Percentiles rank a stretch among this genome's conserved stretches.
These are phyloP conservation scores for Aureobasidium sp. DNA, from an alignment of 2,329 filamentous ascomycete genomes.

Conservation along the genomic window DNA sequence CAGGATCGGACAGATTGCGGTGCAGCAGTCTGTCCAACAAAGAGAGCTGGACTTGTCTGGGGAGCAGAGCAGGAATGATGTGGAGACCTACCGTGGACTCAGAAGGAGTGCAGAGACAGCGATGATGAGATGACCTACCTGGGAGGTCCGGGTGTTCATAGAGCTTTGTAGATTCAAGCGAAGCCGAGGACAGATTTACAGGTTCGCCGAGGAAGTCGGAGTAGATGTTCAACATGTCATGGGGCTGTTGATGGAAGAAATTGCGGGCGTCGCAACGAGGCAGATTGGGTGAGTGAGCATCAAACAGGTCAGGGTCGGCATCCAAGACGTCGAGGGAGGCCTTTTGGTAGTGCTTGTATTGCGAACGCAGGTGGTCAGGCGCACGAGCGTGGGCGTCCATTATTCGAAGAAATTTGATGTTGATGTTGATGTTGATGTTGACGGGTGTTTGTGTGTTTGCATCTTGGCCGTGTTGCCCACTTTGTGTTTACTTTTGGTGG, in stretches of 20 bases:
- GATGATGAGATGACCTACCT: conserved; percentile 44
- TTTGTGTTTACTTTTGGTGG: conserved; percentile 14
- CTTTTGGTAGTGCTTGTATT: conserved; percentile 70
- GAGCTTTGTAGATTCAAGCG: conserved; percentile 14
- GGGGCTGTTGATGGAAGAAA: conserved; percentile 34
- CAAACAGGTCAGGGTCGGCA: conserved; percentile 44
- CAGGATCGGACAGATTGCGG: conserved; percentile 63
- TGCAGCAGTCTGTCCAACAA: conserved; percentile 71
- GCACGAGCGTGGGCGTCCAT: conserved; percentile 70
- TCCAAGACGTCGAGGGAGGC: conserved; percentile 38
- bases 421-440: conserved; percentile 5
- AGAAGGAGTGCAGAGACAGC: not conserved
- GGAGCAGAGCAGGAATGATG: conserved; percentile 68
- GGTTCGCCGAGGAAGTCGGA: conserved; percentile 23
- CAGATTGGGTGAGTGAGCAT: conserved; percentile 27
- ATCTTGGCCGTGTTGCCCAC: conserved; percentile 13
- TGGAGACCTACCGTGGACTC: conserved; percentile 54
- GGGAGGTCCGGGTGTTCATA: conserved; percentile 61
- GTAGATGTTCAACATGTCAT: conserved; percentile 31
- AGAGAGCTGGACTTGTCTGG: conserved; percentile 58
- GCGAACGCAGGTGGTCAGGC: conserved; percentile 58
- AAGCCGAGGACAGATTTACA: not conserved
- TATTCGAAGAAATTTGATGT: not conserved
- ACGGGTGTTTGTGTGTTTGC: conserved; percentile 1
- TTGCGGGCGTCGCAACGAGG: conserved; percentile 24